Conservation (phyloP, 371 early-diverging fungal genomes). For the Mucor sp. region DNA sequence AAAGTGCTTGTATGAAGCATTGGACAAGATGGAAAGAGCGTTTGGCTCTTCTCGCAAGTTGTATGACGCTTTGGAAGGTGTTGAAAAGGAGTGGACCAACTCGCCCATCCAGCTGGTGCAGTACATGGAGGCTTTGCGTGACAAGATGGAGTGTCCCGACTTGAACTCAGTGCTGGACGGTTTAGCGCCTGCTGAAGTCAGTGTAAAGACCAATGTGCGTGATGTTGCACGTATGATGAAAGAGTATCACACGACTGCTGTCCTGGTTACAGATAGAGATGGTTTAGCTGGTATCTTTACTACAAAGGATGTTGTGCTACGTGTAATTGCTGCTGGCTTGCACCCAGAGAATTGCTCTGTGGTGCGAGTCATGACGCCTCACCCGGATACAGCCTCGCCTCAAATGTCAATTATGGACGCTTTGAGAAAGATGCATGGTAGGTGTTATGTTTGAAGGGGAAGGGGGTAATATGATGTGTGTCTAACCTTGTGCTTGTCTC, state of each 20-base stretch:
- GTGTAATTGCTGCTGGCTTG: slow-evolving; percentile 89
- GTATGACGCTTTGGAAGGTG: slow-evolving; percentile 91
- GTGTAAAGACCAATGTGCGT: slow-evolving; percentile 78
- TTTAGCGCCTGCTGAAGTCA: slow-evolving; percentile 61
- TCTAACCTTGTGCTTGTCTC: background rate
- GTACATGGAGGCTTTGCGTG: slow-evolving; percentile 60
- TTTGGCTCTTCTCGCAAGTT: slow-evolving; percentile 87
- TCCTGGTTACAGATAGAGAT: slow-evolving; percentile 79
- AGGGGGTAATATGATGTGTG: no score
- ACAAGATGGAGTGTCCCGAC: slow-evolving; percentile 84
- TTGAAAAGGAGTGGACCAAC: slow-evolving; percentile 83
- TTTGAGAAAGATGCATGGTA: slow-evolving; percentile 85
- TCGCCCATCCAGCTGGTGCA: slow-evolving; percentile 41
- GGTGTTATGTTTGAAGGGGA: no score
- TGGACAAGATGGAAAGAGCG: slow-evolving; percentile 94
- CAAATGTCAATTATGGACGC: slow-evolving; percentile 84
- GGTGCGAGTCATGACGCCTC: slow-evolving; percentile 93
- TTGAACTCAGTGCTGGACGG: slow-evolving; percentile 73
- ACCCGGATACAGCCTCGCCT: slow-evolving; percentile 84
- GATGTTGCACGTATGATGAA: slow-evolving; percentile 90
- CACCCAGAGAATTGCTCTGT: slow-evolving; percentile 85
- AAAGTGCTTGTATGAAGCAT: slow-evolving; percentile 92
- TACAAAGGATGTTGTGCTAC: slow-evolving; percentile 84
- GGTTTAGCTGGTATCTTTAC: slow-evolving; percentile 87
- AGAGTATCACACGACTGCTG: slow-evolving; percentile 81